Conservation (phyloP, 192 early-diverging fungal genomes). For the Coemansia sp. region DNA sequence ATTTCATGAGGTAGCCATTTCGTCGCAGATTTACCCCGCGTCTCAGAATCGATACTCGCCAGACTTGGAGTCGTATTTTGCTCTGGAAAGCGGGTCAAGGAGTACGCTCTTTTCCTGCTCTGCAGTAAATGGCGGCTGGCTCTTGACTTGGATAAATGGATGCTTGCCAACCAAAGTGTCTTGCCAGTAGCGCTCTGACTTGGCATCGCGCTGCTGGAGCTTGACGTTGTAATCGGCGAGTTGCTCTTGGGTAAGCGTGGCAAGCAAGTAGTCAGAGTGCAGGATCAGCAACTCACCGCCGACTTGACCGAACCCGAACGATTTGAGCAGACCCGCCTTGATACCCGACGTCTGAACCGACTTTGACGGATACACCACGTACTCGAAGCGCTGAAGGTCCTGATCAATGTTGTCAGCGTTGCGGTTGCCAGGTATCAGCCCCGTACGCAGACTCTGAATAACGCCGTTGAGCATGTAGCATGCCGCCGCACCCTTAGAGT, state of each 20-base stretch:
- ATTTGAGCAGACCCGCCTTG: constrained; percentile 69
- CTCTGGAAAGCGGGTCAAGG: constrained; percentile 36
- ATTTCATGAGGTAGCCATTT: too few relatives aligned
- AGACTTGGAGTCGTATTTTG: constrained; percentile 18
- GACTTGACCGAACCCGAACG: constrained; percentile 75
- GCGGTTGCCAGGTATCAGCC: constrained; percentile 91
- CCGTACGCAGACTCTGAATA: constrained; percentile 80
- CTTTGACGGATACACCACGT: constrained; percentile 78
- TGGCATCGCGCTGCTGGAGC: constrained; percentile 6
- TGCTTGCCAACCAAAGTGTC: constrained; percentile 43
- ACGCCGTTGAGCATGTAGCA: constrained; percentile 95
- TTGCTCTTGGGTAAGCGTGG: constrained; percentile 5
- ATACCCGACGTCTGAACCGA: constrained; percentile 69
- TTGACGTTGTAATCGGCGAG: constrained; percentile 30
- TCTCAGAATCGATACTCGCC: constrained; percentile 27
- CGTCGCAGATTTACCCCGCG: too few relatives aligned
- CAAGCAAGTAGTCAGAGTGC: constrained; percentile 72
- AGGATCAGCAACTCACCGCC: constrained; percentile 68
- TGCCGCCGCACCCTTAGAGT: constrained; percentile 88
- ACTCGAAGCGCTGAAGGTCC: constrained; percentile 73
- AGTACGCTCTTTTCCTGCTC: constrained; percentile 27
- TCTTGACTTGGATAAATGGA: constrained; percentile 36
- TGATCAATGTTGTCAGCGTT: constrained; percentile 62
- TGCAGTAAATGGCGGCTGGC: constrained; percentile 27
- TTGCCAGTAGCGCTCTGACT: constrained; percentile 41